Evolutionary conservation across 768 basidiomycete genomes (phyloP).

Genomic region (Amanita phalloides): DNA sequence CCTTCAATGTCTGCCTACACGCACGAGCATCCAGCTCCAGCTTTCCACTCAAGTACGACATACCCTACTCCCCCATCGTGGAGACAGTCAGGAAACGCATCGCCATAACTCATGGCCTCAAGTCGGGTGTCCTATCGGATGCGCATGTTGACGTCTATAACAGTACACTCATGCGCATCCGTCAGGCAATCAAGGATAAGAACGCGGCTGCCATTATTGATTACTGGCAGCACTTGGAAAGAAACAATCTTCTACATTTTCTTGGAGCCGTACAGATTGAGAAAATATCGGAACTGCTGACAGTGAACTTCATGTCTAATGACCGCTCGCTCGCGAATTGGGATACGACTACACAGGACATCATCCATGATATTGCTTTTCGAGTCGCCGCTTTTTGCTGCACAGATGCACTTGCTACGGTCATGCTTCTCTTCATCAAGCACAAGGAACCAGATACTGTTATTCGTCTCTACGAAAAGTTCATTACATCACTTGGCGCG

Average conservation of each 20-base stretch:
- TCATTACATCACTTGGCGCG: not conserved
- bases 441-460: not conserved
- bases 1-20: constrained; percentile 30
- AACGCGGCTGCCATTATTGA: constrained; percentile 19
- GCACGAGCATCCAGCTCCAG: constrained; percentile 1
- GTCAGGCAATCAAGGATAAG: constrained; percentile 21
- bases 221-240: constrained; percentile 33
- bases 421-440: constrained; percentile 1
- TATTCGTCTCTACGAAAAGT: constrained; percentile 1
- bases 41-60: constrained; percentile 4
- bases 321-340: not conserved
- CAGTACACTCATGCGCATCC: constrained; percentile 26
- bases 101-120: not conserved
- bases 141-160: constrained; percentile 16
- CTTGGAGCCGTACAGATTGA: constrained; percentile 32
- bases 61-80: constrained; percentile 6
- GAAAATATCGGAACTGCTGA: constrained; percentile 21
- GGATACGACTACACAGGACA: not conserved
- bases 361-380: not conserved
- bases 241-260: constrained; percentile 30
- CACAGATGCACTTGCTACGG: not conserved
- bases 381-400: not conserved
- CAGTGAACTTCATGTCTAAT: constrained; percentile 11
- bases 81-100: constrained; percentile 10
- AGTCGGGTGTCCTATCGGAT: constrained; percentile 5